These are phyloP conservation scores for Fagopyrum esculentum DNA, from an alignment of 148 eudicot genomes.

Conservation along the genomic window DNA sequence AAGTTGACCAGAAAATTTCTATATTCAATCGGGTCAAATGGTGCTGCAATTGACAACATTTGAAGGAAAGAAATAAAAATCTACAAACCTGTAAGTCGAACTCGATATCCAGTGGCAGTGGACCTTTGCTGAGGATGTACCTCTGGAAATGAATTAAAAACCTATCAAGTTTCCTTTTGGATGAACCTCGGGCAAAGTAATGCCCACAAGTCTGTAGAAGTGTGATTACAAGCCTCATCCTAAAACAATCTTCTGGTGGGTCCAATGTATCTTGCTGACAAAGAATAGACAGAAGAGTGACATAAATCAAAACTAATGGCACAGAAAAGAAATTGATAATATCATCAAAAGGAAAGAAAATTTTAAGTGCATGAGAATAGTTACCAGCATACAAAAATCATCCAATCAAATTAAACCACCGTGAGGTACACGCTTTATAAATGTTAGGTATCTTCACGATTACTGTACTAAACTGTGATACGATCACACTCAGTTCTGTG, in stretches of 20 bases:
- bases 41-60: neutral
- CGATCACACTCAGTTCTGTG: neutral
- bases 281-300: conserved; percentile 3
- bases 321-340: neutral
- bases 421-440: neutral
- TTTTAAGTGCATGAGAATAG: neutral
- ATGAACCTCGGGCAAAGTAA: conserved; percentile 91
- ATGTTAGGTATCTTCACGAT: neutral
- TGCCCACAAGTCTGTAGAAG: conserved; percentile 99
- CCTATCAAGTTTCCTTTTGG: conserved; percentile 84
- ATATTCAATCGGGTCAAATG: neutral
- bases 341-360: no score
- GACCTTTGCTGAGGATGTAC: conserved; percentile 74
- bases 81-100: conserved; percentile 84
- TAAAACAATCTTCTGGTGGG: conserved; percentile 95
- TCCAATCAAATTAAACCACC: neutral
- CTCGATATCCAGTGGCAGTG: conserved; percentile 88
- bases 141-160: conserved; percentile 89
- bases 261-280: conserved; percentile 77
- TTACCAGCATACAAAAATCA: neutral
- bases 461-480: neutral
- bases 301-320: neutral
- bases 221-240: conserved; percentile 75
- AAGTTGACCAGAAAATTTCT: neutral
- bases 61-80: conserved; percentile 4